A percentile compares a stretch with the other conserved stretches of the same genome.
These are phyloP conservation scores for Bertia moriformis DNA, from an alignment of 2,329 filamentous ascomycete species.

Conservation along the genomic window DNA sequence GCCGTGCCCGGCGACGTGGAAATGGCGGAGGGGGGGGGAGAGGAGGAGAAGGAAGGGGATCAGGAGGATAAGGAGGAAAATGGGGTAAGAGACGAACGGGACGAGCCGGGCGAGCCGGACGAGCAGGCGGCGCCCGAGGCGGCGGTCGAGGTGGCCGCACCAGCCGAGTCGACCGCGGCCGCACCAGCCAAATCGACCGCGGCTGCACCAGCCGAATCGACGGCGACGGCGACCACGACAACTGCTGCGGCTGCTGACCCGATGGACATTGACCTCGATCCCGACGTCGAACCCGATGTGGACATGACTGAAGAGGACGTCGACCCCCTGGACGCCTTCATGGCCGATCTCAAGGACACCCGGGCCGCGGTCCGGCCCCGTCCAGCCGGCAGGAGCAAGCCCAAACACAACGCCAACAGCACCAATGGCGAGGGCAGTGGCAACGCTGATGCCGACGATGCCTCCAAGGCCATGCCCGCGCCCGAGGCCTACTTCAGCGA, in stretches of 20 bases:
- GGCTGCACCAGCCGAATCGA: conserved; percentile 9
- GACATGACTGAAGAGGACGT: conserved; percentile 68
- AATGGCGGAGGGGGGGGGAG: conserved; percentile 13
- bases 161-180: no score
- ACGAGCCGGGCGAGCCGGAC: no score
- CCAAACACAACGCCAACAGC: conserved; percentile 16
- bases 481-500: conserved; percentile 82
- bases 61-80: background rate
- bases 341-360: conserved; percentile 61
- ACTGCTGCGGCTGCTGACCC: conserved; percentile 11
- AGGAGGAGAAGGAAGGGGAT: no score
- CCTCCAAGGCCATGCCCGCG: conserved; percentile 37
- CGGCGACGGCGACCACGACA: no score
- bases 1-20: conserved; percentile 16
- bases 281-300: conserved; percentile 24
- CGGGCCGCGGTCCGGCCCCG: conserved; percentile 41
- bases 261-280: conserved; percentile 2
- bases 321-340: conserved; percentile 90
- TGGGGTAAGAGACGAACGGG: background rate
- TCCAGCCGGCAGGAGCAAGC: conserved; percentile 13
- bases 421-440: no score
- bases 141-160: no score
- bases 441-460: no score
- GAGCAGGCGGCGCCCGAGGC: no score
- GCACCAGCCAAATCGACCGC: conserved; percentile 6